phyloP scores from a whole-genome alignment of 441 rosid species.

The Hypseocharis bilobata region DNA sequence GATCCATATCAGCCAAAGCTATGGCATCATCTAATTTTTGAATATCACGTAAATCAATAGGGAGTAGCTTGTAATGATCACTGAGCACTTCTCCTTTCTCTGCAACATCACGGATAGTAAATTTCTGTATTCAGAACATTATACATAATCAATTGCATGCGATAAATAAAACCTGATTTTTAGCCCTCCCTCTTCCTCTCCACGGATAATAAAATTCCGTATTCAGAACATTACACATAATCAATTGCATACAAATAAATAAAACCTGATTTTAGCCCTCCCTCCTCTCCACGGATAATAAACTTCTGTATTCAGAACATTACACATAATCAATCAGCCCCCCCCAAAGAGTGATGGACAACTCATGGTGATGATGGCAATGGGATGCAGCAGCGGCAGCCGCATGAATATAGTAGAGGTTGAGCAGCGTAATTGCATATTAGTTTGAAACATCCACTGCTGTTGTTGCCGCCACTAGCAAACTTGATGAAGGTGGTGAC shows the following conservation, averaged over 20 bases:
- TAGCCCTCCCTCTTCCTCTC: neutral
- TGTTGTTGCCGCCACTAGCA: too few relatives aligned
- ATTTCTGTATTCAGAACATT: neutral
- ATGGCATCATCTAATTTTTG: constrained; percentile 58
- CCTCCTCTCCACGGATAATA: too few relatives aligned
- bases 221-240: too few relatives aligned
- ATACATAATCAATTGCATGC: neutral
- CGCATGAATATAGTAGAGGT: neutral
- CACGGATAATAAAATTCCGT: too few relatives aligned
- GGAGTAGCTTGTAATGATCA: constrained; percentile 81
- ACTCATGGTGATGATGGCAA: neutral
- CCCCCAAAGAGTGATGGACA: too few relatives aligned
- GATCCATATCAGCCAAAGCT: constrained; percentile 66
- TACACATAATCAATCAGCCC: too few relatives aligned
- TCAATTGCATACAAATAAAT: too few relatives aligned
- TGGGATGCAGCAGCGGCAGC: neutral
- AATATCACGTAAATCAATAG: constrained; percentile 74
- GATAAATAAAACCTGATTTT: neutral
- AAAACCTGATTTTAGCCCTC: neutral
- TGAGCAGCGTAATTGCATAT: neutral
- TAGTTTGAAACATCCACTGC: neutral
- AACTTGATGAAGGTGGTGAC: too few relatives aligned
- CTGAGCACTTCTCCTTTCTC: constrained; percentile 80
- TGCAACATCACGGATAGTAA: constrained; percentile 29
- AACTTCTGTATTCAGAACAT: too few relatives aligned